phyloP scores from a whole-genome alignment of 768 basidiomycete genomes.

The Tricholoma furcatifolium region DNA sequence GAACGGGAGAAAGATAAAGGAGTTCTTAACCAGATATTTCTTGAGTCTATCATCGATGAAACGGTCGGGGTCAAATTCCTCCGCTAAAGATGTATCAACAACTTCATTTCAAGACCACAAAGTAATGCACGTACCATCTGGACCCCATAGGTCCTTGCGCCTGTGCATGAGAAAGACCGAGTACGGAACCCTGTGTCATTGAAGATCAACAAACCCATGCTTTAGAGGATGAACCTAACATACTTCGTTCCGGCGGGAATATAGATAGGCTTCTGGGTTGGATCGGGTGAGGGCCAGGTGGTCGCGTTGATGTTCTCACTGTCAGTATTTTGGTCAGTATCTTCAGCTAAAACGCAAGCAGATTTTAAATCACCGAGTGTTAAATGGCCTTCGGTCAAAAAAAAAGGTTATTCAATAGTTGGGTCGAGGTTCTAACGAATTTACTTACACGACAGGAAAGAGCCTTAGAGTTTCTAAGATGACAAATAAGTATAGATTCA shows the following conservation, averaged over 20 bases:
- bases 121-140: conserved; percentile 48
- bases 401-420: background rate
- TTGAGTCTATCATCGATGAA: conserved; percentile 65
- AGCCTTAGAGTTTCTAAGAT: conserved; percentile 50
- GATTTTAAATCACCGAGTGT: conserved; percentile 35
- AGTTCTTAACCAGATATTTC: conserved; percentile 59
- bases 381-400: conserved; percentile 40
- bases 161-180: conserved; percentile 68
- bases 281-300: conserved; percentile 46
- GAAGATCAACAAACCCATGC: background rate
- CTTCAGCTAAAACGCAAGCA: background rate
- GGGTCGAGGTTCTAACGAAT: background rate
- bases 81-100: conserved; percentile 33
- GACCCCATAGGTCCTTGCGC: conserved; percentile 67
- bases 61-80: conserved; percentile 70
- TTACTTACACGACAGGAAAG: conserved; percentile 51
- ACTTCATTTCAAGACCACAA: background rate
- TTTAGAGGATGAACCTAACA: conserved; percentile 10
- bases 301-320: conserved; percentile 49
- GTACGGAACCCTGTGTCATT: conserved; percentile 37
- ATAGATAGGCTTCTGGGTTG: conserved; percentile 48
- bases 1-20: conserved; percentile 72
- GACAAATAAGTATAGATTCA: too few relatives aligned
- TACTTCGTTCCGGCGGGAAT: conserved; percentile 50
- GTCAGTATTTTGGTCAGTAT: background rate